Percentiles rank a stretch among this genome's conserved stretches.
These are phyloP conservation scores for Fusarium multiceps DNA, from an alignment of 2,329 filamentous ascomycete genomes.

Conservation along the genomic window DNA sequence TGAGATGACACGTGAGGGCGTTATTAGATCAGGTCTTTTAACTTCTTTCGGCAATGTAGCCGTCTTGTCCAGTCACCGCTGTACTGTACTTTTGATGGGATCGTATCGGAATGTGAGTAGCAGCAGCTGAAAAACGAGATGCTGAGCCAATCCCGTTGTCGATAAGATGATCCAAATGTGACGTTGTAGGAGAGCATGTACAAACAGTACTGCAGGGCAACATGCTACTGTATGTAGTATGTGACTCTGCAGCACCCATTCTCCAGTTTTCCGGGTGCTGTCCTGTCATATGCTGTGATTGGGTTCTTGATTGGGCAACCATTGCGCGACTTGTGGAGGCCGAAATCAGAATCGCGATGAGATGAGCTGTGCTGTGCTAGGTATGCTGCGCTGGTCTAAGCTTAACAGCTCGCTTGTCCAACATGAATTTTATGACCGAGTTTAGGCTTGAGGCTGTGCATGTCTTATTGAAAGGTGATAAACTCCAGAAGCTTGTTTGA, in stretches of 20 bases:
- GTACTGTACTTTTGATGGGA: slow-evolving; percentile 8
- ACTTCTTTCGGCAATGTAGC: background rate
- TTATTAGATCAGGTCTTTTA: slow-evolving; percentile 1
- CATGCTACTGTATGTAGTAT: background rate
- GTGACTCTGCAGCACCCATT: background rate
- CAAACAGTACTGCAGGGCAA: background rate
- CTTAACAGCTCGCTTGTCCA: slow-evolving; percentile 7
- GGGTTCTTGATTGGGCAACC: slow-evolving; percentile 36
- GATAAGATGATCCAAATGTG: slow-evolving; percentile 27
- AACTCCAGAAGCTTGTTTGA: slow-evolving; percentile 14
- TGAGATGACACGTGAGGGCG: background rate
- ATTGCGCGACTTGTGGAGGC: slow-evolving; percentile 25
- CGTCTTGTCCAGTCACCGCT: slow-evolving; percentile 20
- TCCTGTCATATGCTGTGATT: slow-evolving; percentile 21
- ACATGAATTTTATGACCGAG: slow-evolving; percentile 5
- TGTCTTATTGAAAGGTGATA: background rate
- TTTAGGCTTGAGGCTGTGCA: slow-evolving; percentile 19
- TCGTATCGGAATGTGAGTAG: slow-evolving; percentile 7
- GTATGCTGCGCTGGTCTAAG: background rate
- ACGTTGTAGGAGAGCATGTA: slow-evolving; percentile 22
- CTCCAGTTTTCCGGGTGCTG: slow-evolving; percentile 24
- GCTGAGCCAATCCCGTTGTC: slow-evolving; percentile 18
- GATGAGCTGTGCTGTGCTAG: background rate
- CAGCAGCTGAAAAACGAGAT: slow-evolving; percentile 28
- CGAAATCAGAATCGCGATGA: slow-evolving; percentile 33